Percentiles rank a stretch among this genome's conserved stretches.
phyloP scores from a whole-genome alignment of 164 flowering plant species.

The Umbilicus rupestris region DNA sequence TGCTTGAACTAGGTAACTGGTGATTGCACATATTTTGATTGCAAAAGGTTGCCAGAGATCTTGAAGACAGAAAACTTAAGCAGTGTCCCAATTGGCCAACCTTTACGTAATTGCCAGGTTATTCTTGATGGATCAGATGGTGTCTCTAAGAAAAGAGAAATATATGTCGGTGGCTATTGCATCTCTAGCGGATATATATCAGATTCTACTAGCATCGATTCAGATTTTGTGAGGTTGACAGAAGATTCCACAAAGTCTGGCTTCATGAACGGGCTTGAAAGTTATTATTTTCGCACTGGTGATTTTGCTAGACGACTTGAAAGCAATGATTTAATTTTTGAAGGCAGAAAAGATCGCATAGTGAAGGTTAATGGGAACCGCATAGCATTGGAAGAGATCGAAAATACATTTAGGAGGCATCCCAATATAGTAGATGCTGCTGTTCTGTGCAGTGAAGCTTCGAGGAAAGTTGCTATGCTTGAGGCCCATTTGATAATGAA shows the following conservation, averaged over 20 bases:
- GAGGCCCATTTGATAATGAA: conserved; percentile 49
- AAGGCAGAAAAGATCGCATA: conserved; percentile 78
- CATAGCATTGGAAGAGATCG: conserved; percentile 74
- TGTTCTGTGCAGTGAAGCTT: conserved; percentile 35
- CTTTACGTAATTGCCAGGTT: conserved; percentile 61
- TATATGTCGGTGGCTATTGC: conserved; percentile 71
- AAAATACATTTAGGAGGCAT: conserved; percentile 47
- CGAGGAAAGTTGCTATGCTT: conserved; percentile 28
- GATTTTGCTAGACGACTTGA: conserved; percentile 60
- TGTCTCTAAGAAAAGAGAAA: conserved; percentile 46
- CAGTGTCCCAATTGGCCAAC: conserved; percentile 85
- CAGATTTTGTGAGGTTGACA: conserved; percentile 29
- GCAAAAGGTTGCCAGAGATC: conserved; percentile 53
- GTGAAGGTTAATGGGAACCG: conserved; percentile 79
- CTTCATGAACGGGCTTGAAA: conserved; percentile 15
- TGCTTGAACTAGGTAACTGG: conserved; percentile 62
- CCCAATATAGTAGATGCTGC: conserved; percentile 63
- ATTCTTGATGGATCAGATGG: conserved; percentile 46
- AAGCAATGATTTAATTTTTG: conserved; percentile 64
- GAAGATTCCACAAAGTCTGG: conserved; percentile 14
- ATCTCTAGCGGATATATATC: conserved; percentile 45
- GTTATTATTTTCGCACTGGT: conserved; percentile 55
- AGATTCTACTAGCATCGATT: conserved; percentile 21
- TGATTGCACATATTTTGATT: conserved; percentile 91
- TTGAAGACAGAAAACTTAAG: conserved; percentile 45